Evolutionary conservation across 257 asterid genomes (phyloP).

Genomic region (Solanum clarkiae): DNA sequence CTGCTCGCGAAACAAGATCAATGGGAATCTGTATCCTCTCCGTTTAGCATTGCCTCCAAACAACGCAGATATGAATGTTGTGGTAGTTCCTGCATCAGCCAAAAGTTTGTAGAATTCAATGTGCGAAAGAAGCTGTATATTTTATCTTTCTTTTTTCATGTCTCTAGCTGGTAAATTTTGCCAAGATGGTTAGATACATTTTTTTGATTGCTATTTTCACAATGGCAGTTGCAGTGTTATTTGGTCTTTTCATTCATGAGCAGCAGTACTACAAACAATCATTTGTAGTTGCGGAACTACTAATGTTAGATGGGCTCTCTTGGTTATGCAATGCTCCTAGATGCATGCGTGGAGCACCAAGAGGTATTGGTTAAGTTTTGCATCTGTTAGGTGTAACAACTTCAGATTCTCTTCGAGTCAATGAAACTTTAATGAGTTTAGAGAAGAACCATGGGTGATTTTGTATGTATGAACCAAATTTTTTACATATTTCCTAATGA

Average conservation of each 20-base stretch:
- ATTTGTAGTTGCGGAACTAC: not conserved
- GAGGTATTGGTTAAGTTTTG: not conserved
- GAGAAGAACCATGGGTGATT: not conserved
- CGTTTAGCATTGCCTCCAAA: constrained; percentile 92
- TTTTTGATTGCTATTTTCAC: not conserved
- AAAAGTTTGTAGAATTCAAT: constrained; percentile 19
- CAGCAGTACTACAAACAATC: not conserved
- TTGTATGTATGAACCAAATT: not conserved
- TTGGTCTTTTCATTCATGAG: not conserved
- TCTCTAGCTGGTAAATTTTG: not conserved
- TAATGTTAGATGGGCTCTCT: not conserved
- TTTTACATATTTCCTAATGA: not conserved
- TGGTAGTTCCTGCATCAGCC: constrained; percentile 54
- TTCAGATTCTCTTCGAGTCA: not conserved
- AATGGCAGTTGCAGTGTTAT: not conserved
- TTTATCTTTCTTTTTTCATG: not conserved
- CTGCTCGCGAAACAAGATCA: constrained; percentile 60
- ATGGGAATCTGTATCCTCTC: constrained; percentile 81
- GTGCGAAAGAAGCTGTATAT: not conserved
- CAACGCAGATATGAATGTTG: constrained; percentile 55
- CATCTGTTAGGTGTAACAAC: not conserved
- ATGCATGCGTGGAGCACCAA: not conserved
- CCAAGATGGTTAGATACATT: not conserved
- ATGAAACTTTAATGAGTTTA: not conserved
- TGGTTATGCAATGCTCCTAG: not conserved